Evolutionary conservation across 2,329 filamentous ascomycete species (phyloP).

Genomic region (Onygenales sp.): DNA sequence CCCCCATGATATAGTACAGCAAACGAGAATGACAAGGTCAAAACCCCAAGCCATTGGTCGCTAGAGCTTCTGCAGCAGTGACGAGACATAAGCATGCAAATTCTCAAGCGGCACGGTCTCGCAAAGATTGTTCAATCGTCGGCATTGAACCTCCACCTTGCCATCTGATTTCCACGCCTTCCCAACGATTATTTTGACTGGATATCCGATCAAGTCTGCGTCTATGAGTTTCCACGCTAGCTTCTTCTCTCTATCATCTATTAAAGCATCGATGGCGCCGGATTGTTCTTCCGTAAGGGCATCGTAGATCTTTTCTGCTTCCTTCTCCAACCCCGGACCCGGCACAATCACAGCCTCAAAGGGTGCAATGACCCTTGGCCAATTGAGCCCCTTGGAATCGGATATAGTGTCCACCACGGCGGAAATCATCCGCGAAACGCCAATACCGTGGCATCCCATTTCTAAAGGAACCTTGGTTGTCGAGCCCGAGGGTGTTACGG

Average conservation of each 20-base stretch:
- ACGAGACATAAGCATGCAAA: conserved; percentile 39
- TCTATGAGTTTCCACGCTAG: conserved; percentile 83
- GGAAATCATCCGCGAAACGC: conserved; percentile 80
- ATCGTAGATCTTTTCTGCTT: conserved; percentile 55
- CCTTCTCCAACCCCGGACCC: conserved; percentile 38
- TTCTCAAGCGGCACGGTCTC: conserved; percentile 47
- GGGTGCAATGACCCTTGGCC: conserved; percentile 79
- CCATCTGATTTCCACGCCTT: conserved; percentile 52
- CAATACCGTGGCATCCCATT: conserved; percentile 97
- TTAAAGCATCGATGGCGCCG: conserved; percentile 49
- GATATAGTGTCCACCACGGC: conserved; percentile 69
- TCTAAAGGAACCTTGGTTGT: conserved; percentile 51
- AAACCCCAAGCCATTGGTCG: neutral
- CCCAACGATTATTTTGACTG: conserved; percentile 71
- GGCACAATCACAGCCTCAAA: conserved; percentile 65
- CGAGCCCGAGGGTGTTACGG: conserved; percentile 34
- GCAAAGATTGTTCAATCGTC: conserved; percentile 51
- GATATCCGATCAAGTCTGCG: conserved; percentile 82
- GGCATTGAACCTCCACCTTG: conserved; percentile 70
- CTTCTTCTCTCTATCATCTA: conserved; percentile 62
- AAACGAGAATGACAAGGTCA: neutral
- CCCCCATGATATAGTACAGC: neutral
- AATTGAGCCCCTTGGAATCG: conserved; percentile 68
- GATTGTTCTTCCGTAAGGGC: conserved; percentile 30
- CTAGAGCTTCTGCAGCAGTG: conserved; percentile 45